Base-by-base conservation (phyloP, 495 filamentous ascomycete genomes). In the Talaromyces thailandensis region DNA sequence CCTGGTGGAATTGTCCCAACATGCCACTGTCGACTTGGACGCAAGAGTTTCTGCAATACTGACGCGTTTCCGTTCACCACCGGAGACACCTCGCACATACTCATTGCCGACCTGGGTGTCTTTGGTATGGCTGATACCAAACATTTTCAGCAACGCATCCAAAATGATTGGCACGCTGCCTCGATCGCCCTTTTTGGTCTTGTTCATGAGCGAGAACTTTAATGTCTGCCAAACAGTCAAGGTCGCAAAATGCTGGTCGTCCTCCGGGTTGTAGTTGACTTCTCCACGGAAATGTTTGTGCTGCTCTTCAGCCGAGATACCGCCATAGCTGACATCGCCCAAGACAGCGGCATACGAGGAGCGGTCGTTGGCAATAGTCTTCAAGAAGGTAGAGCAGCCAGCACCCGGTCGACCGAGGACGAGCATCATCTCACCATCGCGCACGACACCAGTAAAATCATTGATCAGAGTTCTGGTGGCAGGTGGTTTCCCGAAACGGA, bases 41-140 rank as follows among this genome's bases (percentile, higher is more conserved):
- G 86, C 83, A 16, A 89, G 69, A 6, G 85, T 88, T 69, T 90
- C 87, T 0, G 84, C 84, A 65, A 89, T 88, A 61, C 81, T 85
- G 32, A 90, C 86, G 66, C 86, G 84, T 72, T 90, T 90, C 14
- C 87, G 71, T 69, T 90, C 87, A 64, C 87, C 87, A 70, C 87
- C 87, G 23, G 83, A 86, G 12, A 90, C 82, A 72, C 87, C 87
- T 31, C 92, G 84, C 16, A 93, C 83, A 64, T 87, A 93, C 67
- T 88, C 88, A 70, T 96, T 90, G 23, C 93, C 93, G 14, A 97
- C 91, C 23, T 86, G 78, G 0, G 93, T 96, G 66, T 94, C 82
- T 66, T 84, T 83, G 0, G 92, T 94, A 68, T 96, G 91, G 37
- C 75, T 78, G 68, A 96, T 93, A 53, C 88, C 88, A 66, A 93